Percentiles rank a stretch among this genome's conserved stretches.
Conservation (phyloP, 108 stramenopile genomes). For the Nitzschia sp. region DNA sequence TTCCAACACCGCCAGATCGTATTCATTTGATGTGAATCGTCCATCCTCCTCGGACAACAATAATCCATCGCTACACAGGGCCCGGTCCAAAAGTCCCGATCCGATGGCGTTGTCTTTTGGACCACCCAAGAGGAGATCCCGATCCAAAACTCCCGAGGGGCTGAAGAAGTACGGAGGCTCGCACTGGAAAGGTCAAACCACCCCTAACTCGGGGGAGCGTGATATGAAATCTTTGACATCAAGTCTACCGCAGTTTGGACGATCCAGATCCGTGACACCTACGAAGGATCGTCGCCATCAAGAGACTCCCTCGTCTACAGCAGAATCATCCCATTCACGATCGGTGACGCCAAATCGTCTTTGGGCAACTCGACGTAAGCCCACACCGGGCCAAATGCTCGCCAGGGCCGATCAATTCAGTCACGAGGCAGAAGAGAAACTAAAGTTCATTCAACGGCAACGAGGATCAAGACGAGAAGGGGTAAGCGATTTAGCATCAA, state of each 20-base stretch:
- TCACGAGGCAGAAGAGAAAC: conserved; percentile 10
- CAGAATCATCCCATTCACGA: not conserved
- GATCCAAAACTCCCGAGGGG: not conserved
- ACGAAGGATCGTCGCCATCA: not conserved
- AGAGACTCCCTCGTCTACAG: not conserved
- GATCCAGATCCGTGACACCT: conserved; percentile 7
- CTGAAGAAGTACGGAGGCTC: not conserved
- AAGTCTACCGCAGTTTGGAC: not conserved
- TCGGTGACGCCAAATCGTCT: conserved; percentile 12
- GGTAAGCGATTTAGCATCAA: no score
- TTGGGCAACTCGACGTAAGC: not conserved
- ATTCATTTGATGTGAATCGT: no score
- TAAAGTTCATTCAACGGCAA: conserved; percentile 1
- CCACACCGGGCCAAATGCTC: conserved; percentile 3
- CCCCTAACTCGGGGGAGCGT: no score
- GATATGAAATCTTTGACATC: not conserved
- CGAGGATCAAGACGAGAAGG: no score
- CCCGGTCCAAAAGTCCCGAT: conserved; percentile 12
- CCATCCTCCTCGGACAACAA: no score
- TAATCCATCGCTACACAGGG: not conserved
- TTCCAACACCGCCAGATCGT: not conserved
- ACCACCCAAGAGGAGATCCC: not conserved
- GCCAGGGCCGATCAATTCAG: not conserved
- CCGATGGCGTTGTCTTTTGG: not conserved
- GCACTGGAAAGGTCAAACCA: not conserved